phyloP scores from a whole-genome alignment of 228 moss, liverwort and hornwort genomes.

The Sphagnum magellanicum region DNA sequence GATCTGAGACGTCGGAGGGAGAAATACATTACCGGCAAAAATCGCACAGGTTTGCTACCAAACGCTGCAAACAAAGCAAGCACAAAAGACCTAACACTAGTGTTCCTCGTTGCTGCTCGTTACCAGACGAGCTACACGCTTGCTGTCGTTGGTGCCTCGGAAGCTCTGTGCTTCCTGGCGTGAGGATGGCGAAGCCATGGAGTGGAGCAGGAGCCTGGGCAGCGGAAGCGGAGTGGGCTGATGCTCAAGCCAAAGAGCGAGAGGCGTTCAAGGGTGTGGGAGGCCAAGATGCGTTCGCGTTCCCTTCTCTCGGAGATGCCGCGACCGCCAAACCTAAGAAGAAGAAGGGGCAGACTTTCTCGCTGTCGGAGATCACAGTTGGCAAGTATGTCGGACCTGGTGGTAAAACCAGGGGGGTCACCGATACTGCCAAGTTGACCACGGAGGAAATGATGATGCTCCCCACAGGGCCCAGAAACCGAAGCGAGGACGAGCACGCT shows the following conservation, averaged over 20 bases:
- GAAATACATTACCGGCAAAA: no score
- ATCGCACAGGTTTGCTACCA: no score
- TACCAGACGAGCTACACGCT: no score
- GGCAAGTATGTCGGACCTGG: slow-evolving; percentile 90
- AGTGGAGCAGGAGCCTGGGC: slow-evolving; percentile 51
- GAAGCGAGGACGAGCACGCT: slow-evolving; percentile 51
- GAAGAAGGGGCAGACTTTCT: slow-evolving; percentile 67
- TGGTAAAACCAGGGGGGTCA: slow-evolving; percentile 61
- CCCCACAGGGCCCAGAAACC: slow-evolving; percentile 84
- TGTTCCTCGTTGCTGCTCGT: no score
- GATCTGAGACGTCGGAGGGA: no score
- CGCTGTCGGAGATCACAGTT: slow-evolving; percentile 65
- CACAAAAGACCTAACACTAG: no score
- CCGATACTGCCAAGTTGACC: slow-evolving; percentile 56
- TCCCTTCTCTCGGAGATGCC: slow-evolving; percentile 74
- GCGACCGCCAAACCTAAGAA: slow-evolving; percentile 63
- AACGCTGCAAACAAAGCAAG: no score
- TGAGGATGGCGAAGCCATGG: slow-evolving; percentile 39
- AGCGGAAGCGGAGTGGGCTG: slow-evolving; percentile 55
- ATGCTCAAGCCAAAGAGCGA: slow-evolving; percentile 80
- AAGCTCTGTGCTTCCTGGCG: not conserved
- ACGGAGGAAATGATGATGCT: slow-evolving; percentile 61
- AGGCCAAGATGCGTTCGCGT: slow-evolving; percentile 50
- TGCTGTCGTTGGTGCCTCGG: no score
- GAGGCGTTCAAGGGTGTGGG: slow-evolving; percentile 41